Conservation (phyloP, 2,329 filamentous ascomycete species). For the Penicillium carneum region DNA sequence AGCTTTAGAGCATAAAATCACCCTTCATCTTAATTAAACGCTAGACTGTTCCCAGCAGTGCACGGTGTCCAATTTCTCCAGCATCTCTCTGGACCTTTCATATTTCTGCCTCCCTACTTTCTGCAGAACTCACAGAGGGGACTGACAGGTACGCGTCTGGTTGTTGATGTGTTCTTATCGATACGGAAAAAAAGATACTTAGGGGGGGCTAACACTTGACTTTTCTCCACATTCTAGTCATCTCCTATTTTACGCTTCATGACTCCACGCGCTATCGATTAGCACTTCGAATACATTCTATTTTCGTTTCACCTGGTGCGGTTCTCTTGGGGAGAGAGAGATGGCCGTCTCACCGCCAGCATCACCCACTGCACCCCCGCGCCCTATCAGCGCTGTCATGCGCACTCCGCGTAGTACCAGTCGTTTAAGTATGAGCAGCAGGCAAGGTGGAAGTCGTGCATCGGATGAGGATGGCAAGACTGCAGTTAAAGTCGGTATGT, state of each 20-base stretch:
- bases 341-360: slow-evolving; percentile 76
- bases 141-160: neutral
- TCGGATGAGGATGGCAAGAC: slow-evolving; percentile 91
- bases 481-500: slow-evolving; percentile 94
- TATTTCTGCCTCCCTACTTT: slow-evolving; percentile 24
- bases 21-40: slow-evolving; percentile 36
- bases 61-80: slow-evolving; percentile 32
- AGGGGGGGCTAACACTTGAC: slow-evolving; percentile 18
- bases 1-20: slow-evolving; percentile 12
- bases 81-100: slow-evolving; percentile 18
- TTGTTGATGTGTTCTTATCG: slow-evolving; percentile 6
- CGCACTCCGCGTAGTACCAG: slow-evolving; percentile 79
- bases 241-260: slow-evolving; percentile 30
- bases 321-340: slow-evolving; percentile 24
- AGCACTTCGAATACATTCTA: slow-evolving; percentile 5
- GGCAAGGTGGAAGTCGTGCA: slow-evolving; percentile 76
- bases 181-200: slow-evolving; percentile 5
- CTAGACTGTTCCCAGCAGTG: slow-evolving; percentile 32
- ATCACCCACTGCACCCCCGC: slow-evolving; percentile 67
- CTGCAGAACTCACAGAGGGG: slow-evolving; percentile 4
- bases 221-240: slow-evolving; percentile 32
- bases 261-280: slow-evolving; percentile 23
- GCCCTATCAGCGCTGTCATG: slow-evolving; percentile 83
- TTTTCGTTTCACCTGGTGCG: slow-evolving; percentile 31
- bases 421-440: slow-evolving; percentile 81